These are phyloP conservation scores for Aspergillus pseudoviridinutans DNA, from an alignment of 2,329 filamentous ascomycete genomes.

Conservation along the genomic window DNA sequence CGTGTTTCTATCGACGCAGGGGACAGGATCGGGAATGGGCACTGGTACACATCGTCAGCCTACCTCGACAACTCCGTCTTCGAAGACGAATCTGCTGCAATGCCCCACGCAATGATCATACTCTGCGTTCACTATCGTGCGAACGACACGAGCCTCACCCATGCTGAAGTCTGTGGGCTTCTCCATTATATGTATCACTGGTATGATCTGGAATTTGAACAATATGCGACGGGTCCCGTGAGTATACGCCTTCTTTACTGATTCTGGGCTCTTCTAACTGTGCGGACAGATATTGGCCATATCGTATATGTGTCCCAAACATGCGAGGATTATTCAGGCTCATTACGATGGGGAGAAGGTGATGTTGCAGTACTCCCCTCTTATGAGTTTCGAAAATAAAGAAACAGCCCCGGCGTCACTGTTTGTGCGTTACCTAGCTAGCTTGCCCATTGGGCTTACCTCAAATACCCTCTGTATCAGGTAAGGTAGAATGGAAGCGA, in stretches of 20 bases:
- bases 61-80: no score
- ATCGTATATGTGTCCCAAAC: background rate
- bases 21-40: no score
- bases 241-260: background rate
- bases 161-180: background rate
- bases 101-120: no score
- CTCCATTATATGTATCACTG: background rate
- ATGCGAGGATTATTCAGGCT: conserved; percentile 5
- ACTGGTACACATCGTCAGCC: no score
- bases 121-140: background rate
- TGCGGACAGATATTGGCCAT: background rate
- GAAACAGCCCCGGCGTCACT: background rate
- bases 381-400: background rate
- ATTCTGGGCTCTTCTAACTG: background rate
- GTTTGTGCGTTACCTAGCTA: background rate
- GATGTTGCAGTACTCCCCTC: conserved; percentile 2
- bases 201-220: background rate
- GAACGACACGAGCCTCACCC: background rate
- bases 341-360: conserved; percentile 2
- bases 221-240: background rate
- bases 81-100: no score
- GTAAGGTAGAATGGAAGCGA: background rate
- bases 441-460: background rate
- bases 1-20: no score
- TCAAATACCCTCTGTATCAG: background rate